Base-by-base conservation (phyloP, 148 eudicot species). In the Fagopyrum homotropicum region DNA sequence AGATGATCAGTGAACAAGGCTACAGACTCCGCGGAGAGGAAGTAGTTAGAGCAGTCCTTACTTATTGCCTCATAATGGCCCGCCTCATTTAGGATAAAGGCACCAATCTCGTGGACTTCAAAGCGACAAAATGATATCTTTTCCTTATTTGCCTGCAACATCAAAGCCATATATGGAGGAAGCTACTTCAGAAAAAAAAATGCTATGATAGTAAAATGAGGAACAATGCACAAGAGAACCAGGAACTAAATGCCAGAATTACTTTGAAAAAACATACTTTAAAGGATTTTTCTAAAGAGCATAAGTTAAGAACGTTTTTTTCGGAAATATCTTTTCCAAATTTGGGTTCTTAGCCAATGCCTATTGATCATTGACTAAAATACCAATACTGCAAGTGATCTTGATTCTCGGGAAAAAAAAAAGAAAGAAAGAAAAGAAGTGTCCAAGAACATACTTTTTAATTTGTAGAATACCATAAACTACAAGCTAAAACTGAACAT, bases 1-100 rank as follows among this genome's bases (percentile, higher is more conserved):
- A 92, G 94, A 79, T 89, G 85, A 73, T 90, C 95, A 8, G 90
- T 59, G 69, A 96, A 96, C 83, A 96, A 80, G 57, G 99, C 97
- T 51, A 96, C 97, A 0, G 93, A 96, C 81, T 96, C 99, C 7
- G 91, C 60, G 40, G 99, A 96, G 49, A 96, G 89, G 76, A 79
- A 92, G 85, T 96, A 90, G 60, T 90, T 84, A 40, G 88, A 84
- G 84, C 89, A 86, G 81, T 83, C 89, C 64, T 86, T 86, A 82
- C 89, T 90, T 76, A 96, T 89, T 8, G 99, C 99, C 83, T 96
- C 99, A 4, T 96, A 96, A 71, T 88, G 84, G 19, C 97, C 98
- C 2, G 87, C 77, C 12, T 93, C 74, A 77, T 89, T 96, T 59
- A 85, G 91, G 72, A 96, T 86, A 72, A 96, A 96, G 52, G 98